Evolutionary conservation across 441 rosid species (phyloP), one percentile per base, ranked within the genome.

Genomic region (Dalechampia spathulata): DNA sequence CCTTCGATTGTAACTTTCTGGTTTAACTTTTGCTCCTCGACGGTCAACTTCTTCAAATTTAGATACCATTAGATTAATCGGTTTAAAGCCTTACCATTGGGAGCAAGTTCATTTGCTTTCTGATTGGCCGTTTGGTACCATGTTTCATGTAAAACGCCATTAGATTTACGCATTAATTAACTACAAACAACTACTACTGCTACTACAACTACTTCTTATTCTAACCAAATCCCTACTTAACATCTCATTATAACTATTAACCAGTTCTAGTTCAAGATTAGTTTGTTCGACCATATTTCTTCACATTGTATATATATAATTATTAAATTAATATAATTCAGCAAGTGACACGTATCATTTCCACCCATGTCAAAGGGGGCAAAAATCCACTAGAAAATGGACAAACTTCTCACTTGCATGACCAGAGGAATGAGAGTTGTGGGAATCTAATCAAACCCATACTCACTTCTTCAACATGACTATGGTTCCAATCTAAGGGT

Each of bases 401-500:
- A 56, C 78, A 74, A 70, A 55, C 17, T 42, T 26, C 20, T 23
- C 25, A 25, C 37, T 57, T 50, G 64, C 70, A 48, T 16, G 25
- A 20, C 25, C 12, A 25, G 57, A 11, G 68, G 78, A 72, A 66
- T 61, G 66, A 44, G 52, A 54, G 47, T 38, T 42, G 15, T 14
- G 46, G 70, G 80, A 74, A 75, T 75, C 80, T 66, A 16, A 20
- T 30, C 2, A 4, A 45, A 9, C 34, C 46, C 45, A 30, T 17
- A 57, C 41, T 38, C 21, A 12, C 0, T 13, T 2, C 15, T 3
- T 13, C 13, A 10, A 14, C 4, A 30, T 30, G 9, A 54, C 30
- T 63, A 11, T 39, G 15, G 62, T 55, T 62, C 41, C 60, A 63
- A 56, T 66, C 65, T 49, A 55, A 63, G 60, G 65, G 66, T 50